Percentiles rank a stretch among this genome's conserved stretches.
Conservation (phyloP, 768 basidiomycete genomes). For the Hortiboletus campestris region DNA sequence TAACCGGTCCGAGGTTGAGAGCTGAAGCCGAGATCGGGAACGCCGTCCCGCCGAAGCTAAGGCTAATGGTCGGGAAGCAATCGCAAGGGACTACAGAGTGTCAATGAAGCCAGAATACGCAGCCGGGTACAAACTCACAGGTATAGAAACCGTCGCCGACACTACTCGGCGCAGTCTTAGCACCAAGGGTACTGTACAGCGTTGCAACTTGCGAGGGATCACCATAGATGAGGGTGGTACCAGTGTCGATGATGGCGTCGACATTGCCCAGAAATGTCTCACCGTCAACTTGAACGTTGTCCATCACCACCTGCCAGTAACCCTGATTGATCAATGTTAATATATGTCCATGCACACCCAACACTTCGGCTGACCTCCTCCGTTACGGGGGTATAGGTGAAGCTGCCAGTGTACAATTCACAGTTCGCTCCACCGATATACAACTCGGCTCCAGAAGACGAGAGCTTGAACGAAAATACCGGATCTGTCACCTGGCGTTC, state of each 20-base stretch:
- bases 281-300: neutral
- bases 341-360: neutral
- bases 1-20: constrained; percentile 38
- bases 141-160: constrained; percentile 31
- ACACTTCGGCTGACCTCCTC: constrained; percentile 10
- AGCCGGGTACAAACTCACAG: constrained; percentile 12
- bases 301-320: constrained; percentile 13
- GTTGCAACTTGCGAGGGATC: neutral
- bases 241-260: constrained; percentile 18
- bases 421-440: constrained; percentile 41
- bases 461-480: constrained; percentile 23
- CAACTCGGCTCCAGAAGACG: constrained; percentile 29
- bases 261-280: neutral
- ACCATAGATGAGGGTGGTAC: constrained; percentile 10
- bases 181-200: neutral
- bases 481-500: neutral
- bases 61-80: constrained; percentile 24
- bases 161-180: constrained; percentile 11
- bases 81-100: constrained; percentile 26
- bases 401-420: constrained; percentile 34
- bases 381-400: constrained; percentile 33
- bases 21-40: constrained; percentile 31
- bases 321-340: constrained; percentile 2
- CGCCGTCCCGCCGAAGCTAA: constrained; percentile 36
- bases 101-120: neutral